Base-by-base conservation (phyloP, 2,329 filamentous ascomycete genomes). In the Berkeleyomyces basicola region DNA sequence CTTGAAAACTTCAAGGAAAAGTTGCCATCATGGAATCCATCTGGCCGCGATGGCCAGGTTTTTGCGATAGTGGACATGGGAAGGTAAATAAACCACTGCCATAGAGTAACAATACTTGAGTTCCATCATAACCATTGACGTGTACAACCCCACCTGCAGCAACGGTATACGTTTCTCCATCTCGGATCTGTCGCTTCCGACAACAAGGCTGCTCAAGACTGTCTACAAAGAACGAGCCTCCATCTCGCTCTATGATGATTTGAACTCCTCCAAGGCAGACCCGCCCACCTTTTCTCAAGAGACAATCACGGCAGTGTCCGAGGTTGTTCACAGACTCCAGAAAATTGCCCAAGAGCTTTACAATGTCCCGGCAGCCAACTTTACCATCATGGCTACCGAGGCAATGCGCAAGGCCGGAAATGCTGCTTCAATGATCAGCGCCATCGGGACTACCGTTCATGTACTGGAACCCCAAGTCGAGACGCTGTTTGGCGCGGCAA, bases 111-210 rank as follows among this genome's bases (percentile, higher is more conserved):
- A 16, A 49, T 11, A 16, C 9, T 23, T 23, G 23, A 23, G 23
- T 23, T n/a, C 7, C n/a, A 3, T 55, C n/a, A 39, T n/a, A 33
- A 31, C 10, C 36, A 31, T 46, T 53, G 23, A 59, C 31, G 1
- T 23, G n/a, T 46, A 60, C 14, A 60, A 37, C 16, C 42, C 36
- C 9, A 40, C 68, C 37, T 7, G 58, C 46, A 89, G 90, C 77
- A 96, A 96, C 76, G 91, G 90, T 68, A 92, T 96, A 69, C 88
- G 91, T 62, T 95, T 95, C 77, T 92, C 89, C 53, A 89, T 96
- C 69, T 88, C 90, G 7, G 84, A 90, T 67, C 79, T 95, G n/a
- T 80, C 84, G 3, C 84, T 86, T 31, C 82, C 83, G 3, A 82
- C 77, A 46, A 79, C 87, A 33, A 86, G 90, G 33, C 82, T 90